Conservation (phyloP, 2,329 filamentous ascomycete genomes). For the Xylaria sp. region DNA sequence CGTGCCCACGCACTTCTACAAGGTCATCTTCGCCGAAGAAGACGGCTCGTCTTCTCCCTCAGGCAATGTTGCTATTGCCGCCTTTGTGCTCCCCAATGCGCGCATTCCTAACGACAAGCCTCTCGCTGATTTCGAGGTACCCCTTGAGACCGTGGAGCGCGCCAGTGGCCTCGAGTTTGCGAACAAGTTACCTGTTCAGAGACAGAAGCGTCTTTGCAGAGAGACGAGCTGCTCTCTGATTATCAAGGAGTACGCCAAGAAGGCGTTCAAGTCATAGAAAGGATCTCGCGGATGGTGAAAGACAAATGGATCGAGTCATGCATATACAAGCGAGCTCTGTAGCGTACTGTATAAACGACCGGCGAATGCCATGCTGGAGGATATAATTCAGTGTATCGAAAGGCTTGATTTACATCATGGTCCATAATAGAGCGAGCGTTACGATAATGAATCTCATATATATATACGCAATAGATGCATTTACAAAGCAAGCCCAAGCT, state of each 20-base stretch:
- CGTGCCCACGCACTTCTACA: constrained; percentile 98
- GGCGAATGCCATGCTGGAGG: no score
- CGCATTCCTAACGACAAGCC: constrained; percentile 82
- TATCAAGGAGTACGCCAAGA: constrained; percentile 71
- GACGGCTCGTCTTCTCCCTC: constrained; percentile 38
- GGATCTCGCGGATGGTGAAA: constrained; percentile 5
- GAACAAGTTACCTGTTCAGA: constrained; percentile 64
- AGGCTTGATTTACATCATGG: no score
- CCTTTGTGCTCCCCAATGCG: constrained; percentile 93
- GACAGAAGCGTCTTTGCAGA: constrained; percentile 74
- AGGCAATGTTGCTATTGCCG: constrained; percentile 76
- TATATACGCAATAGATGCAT: no score
- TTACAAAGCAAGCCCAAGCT: no score
- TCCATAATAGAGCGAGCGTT: no score
- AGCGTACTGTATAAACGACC: neutral
- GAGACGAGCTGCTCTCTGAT: constrained; percentile 80
- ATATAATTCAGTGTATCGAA: no score
- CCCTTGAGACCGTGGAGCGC: constrained; percentile 84
- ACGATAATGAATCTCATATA: no score
- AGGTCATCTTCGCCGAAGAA: constrained; percentile 95
- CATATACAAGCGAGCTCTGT: constrained; percentile 7
- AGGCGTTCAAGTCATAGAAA: constrained; percentile 40
- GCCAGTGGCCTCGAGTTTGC: constrained; percentile 92
- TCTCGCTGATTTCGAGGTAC: constrained; percentile 88
- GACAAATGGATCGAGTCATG: constrained; percentile 1